Evolutionary conservation across 2,329 filamentous ascomycete species (phyloP).

Genomic region (Penicillium brasilianum): DNA sequence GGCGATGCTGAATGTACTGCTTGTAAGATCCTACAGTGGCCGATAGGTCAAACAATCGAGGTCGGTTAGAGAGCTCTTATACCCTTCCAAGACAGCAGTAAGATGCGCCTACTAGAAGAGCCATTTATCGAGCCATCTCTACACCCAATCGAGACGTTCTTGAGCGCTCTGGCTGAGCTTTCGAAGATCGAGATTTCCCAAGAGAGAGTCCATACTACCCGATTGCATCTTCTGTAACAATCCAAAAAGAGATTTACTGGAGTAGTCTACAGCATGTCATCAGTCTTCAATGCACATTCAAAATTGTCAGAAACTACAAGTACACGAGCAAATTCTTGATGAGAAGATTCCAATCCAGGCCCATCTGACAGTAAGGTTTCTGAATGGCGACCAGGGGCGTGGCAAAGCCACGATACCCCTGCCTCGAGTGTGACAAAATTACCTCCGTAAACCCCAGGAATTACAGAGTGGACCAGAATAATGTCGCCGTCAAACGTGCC

Average conservation of each 20-base stretch:
- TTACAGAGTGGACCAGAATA: not conserved
- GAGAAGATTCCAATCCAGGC: not conserved
- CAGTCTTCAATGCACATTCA: not conserved
- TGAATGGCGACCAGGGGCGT: not conserved
- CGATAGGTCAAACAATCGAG: not conserved
- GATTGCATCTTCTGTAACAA: not conserved
- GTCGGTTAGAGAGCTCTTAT: not conserved
- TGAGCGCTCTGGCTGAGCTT: not conserved
- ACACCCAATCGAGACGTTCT: not conserved
- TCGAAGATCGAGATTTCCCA: not conserved
- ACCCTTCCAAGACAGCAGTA: not conserved
- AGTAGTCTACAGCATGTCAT: not conserved
- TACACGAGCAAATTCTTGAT: not conserved
- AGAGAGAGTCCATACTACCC: not conserved
- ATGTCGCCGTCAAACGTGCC: slow-evolving; percentile 1
- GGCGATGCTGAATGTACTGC: not conserved
- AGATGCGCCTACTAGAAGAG: not conserved
- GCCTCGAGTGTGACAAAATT: slow-evolving; percentile 4
- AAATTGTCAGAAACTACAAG: not conserved
- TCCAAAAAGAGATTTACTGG: not conserved
- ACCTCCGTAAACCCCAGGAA: slow-evolving; percentile 1
- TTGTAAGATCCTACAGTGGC: not conserved
- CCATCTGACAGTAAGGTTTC: not conserved
- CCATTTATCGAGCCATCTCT: not conserved
- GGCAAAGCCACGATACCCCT: not conserved